Conservation (phyloP, 768 basidiomycete species). For the Dioszegia crocea region DNA sequence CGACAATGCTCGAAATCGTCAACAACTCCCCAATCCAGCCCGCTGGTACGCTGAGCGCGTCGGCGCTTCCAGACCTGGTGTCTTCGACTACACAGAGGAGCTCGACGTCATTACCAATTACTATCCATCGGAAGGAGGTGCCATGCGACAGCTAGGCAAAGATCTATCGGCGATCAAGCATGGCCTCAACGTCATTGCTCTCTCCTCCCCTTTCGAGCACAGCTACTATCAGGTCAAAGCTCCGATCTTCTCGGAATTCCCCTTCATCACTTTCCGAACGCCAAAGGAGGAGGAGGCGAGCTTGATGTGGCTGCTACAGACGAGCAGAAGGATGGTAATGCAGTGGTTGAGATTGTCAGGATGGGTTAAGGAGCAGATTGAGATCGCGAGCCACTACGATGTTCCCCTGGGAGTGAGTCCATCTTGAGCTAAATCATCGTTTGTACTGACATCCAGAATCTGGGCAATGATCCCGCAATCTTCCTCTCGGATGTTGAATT, state of each 20-base stretch:
- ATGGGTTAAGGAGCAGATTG: slow-evolving; percentile 74
- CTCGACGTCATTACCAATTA: slow-evolving; percentile 59
- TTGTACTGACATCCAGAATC: slow-evolving; percentile 54
- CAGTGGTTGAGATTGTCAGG: slow-evolving; percentile 72
- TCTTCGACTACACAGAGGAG: slow-evolving; percentile 61
- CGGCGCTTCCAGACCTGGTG: slow-evolving; percentile 54
- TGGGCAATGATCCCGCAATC: slow-evolving; percentile 85
- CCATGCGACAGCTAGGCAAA: slow-evolving; percentile 78
- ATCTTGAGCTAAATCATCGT: background rate
- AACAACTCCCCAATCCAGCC: slow-evolving; percentile 70
- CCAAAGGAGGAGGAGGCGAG: slow-evolving; percentile 58
- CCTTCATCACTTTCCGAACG: slow-evolving; percentile 73
- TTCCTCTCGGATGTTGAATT: slow-evolving; percentile 84
- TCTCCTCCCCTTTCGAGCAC: slow-evolving; percentile 81
- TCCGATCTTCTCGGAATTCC: slow-evolving; percentile 74
- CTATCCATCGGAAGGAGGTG: slow-evolving; percentile 71
- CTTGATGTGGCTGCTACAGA: slow-evolving; percentile 83
- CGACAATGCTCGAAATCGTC: slow-evolving; percentile 81
- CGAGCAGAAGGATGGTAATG: slow-evolving; percentile 73
- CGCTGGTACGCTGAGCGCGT: slow-evolving; percentile 67
- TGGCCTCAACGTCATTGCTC: slow-evolving; percentile 60
- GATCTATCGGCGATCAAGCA: slow-evolving; percentile 74
- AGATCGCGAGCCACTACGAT: slow-evolving; percentile 84
- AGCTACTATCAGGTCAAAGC: slow-evolving; percentile 70
- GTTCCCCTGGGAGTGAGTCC: slow-evolving; percentile 66